Conservation (phyloP, 257 asterid genomes). For the Thymus mandschuricus region DNA sequence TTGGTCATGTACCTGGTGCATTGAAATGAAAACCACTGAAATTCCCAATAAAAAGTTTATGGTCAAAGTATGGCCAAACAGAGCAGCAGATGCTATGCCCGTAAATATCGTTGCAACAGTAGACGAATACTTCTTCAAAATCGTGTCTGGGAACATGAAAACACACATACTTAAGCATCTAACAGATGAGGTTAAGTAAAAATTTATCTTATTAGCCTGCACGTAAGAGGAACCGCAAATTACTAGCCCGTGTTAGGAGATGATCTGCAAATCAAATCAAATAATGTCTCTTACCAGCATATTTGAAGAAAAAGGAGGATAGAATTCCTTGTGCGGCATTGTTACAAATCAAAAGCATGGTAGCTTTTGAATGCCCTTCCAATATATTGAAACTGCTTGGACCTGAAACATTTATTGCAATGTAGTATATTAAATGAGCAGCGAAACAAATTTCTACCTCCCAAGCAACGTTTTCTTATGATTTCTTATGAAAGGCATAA, state of each 20-base stretch:
- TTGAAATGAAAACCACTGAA: conserved; percentile 94
- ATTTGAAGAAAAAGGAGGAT: conserved; percentile 97
- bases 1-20: conserved; percentile 84
- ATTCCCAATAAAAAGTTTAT: conserved; percentile 91
- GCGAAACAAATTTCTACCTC: background rate
- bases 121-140: conserved; percentile 96
- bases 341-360: conserved; percentile 90
- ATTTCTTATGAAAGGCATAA: background rate
- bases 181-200: too few species aligned
- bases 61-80: conserved; percentile 93
- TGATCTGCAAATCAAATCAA: background rate
- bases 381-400: conserved; percentile 83
- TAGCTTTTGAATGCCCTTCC: conserved; percentile 95
- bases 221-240: too few species aligned
- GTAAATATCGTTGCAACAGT: conserved; percentile 99
- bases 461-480: conserved; percentile 22
- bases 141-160: conserved; percentile 63
- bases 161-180: conserved; percentile 20
- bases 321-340: conserved; percentile 98
- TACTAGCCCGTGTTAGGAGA: too few species aligned
- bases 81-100: conserved; percentile 91
- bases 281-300: conserved; percentile 73
- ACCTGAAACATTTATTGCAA: conserved; percentile 51
- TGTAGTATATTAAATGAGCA: too few species aligned
- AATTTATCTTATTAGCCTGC: too few species aligned